Evolutionary conservation across 2,329 filamentous ascomycete species (phyloP).

Genomic region (Berkeleyomyces rouxiae): DNA sequence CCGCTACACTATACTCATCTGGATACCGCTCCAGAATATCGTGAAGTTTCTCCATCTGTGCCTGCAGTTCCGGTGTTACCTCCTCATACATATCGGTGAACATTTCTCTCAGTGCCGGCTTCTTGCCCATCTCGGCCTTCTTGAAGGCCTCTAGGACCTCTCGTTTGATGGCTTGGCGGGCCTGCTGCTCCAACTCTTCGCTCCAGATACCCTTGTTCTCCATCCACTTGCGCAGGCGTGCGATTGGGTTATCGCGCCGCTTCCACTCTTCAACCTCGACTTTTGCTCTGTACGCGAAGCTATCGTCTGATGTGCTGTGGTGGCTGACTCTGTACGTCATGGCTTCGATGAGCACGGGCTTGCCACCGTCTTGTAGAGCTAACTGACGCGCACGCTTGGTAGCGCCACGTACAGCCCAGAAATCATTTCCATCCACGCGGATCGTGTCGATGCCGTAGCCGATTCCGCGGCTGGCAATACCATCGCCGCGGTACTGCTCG

Average conservation of each 20-base stretch:
- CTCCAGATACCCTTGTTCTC: constrained; percentile 73
- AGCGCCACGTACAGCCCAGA: constrained; percentile 72
- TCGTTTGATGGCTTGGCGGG: constrained; percentile 48
- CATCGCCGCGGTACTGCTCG: constrained; percentile 82
- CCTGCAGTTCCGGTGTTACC: constrained; percentile 59
- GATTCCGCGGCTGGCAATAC: constrained; percentile 70
- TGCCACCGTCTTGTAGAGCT: constrained; percentile 65
- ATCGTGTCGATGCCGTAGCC: constrained; percentile 93
- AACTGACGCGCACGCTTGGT: constrained; percentile 61
- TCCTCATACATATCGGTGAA: constrained; percentile 87
- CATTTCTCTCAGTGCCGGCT: constrained; percentile 51
- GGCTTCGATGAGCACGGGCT: constrained; percentile 75
- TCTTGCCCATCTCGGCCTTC: constrained; percentile 67
- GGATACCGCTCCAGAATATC: constrained; percentile 74
- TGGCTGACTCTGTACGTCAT: constrained; percentile 98
- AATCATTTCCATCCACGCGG: constrained; percentile 84
- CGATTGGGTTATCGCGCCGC: constrained; percentile 74
- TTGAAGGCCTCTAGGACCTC: constrained; percentile 73
- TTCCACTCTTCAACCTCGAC: constrained; percentile 97
- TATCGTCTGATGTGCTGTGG: constrained; percentile 93
- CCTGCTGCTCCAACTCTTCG: constrained; percentile 61
- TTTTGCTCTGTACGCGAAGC: constrained; percentile 83
- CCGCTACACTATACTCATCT: constrained; percentile 71
- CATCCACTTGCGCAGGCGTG: constrained; percentile 75
- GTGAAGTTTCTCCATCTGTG: constrained; percentile 56